phyloP scores from a whole-genome alignment of 306 rosid genomes.

The Acmispon strigosus region DNA sequence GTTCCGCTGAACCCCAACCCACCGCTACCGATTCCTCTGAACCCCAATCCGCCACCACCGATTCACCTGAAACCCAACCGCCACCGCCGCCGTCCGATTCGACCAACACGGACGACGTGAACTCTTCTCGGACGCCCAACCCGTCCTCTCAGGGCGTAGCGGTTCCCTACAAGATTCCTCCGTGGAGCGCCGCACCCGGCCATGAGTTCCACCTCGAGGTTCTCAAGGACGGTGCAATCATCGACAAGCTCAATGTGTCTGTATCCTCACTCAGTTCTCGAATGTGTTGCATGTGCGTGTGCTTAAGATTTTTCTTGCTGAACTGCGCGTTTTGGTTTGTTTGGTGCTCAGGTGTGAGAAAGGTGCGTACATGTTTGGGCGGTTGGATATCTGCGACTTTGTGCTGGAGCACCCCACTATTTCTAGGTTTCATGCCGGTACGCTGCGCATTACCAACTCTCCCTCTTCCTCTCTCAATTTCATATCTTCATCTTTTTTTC shows the following conservation, averaged over 20 bases:
- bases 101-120: neutral
- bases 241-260: constrained; percentile 49
- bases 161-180: constrained; percentile 73
- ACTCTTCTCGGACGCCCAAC: neutral
- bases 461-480: neutral
- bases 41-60: neutral
- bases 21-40: neutral
- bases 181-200: constrained; percentile 73
- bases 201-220: constrained; percentile 76
- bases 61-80: constrained; percentile 1
- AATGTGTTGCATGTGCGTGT: neutral
- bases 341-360: constrained; percentile 46
- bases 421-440: constrained; percentile 94
- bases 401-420: constrained; percentile 79
- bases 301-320: neutral
- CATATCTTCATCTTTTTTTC: neutral
- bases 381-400: constrained; percentile 85
- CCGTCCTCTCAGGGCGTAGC: constrained; percentile 28
- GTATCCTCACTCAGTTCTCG: neutral
- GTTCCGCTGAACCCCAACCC: neutral
- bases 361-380: constrained; percentile 96
- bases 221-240: constrained; percentile 75
- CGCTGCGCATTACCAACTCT: neutral
- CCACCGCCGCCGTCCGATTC: constrained; percentile 3
- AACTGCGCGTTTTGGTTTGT: neutral